These are phyloP conservation scores for Backusella mclennaniae DNA, from an alignment of 192 early-diverging fungal genomes.

Conservation along the genomic window DNA sequence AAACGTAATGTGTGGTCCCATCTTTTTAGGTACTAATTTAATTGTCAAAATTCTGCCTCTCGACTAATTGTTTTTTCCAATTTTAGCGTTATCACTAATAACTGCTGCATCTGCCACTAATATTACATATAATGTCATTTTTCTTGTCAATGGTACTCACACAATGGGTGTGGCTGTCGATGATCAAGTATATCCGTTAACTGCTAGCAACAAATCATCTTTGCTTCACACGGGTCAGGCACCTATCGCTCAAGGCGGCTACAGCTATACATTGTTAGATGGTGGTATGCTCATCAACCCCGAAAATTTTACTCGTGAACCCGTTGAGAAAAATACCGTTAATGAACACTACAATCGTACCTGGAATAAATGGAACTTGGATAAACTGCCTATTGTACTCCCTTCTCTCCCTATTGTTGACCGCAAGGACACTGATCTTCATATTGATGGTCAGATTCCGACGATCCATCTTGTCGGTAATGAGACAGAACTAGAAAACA, in stretches of 20 bases:
- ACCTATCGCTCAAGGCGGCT: background rate
- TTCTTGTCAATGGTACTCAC: background rate
- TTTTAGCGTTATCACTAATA: background rate
- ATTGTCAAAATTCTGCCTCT: background rate
- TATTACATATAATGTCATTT: conserved; percentile 11
- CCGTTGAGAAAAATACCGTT: background rate
- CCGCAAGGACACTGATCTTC: background rate
- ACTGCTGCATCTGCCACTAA: background rate
- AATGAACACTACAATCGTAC: background rate
- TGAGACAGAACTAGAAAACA: background rate
- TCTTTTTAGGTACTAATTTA: background rate
- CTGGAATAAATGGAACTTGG: conserved; percentile 5
- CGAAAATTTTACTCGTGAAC: background rate
- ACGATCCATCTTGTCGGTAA: conserved; percentile 5
- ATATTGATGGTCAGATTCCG: background rate
- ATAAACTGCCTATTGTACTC: background rate
- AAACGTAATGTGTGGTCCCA: background rate
- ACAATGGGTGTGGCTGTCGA: background rate
- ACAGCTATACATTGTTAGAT: background rate
- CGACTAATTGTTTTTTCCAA: background rate
- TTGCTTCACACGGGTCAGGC: background rate
- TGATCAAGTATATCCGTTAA: background rate
- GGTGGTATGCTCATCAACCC: background rate
- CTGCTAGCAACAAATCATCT: background rate
- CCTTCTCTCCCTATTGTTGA: conserved; percentile 7